Base-by-base conservation (phyloP, 1,284 basidiomycete genomes). In the Tilletiopsis washingtonensis region DNA sequence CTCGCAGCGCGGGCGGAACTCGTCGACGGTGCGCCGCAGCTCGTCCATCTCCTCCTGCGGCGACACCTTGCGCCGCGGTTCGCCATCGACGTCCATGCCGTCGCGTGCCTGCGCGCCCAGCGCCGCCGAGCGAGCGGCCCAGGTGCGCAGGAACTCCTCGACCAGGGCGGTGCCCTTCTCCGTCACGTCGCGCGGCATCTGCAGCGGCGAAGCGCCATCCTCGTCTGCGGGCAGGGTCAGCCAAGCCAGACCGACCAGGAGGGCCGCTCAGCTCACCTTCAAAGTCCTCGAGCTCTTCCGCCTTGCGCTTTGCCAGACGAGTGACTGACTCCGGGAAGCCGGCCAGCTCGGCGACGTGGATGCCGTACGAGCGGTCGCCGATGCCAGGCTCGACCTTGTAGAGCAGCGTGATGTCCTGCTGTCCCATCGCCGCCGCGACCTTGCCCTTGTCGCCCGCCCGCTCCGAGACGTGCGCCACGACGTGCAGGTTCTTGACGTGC, bases 251-350 rank as follows among this genome's bases (percentile, higher is more conserved):
- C 5, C 32, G 5, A n/a, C 12, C 43, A 17, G 25, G 14, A 6
- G 3, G 20, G 12, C 26, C 19, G 25, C 19, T 19, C 23, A 21
- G 26, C 27, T 37, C 44, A 21, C 51, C 54, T 20, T 84, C 84
- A 74, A 91, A 93, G 68, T 96, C 91, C 76, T 99, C 94, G 25
- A 99, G 77, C 62, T 97, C 93, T 62, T 93, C 88, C 0, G 93
- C 93, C 71, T 97, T 98, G 41, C 85, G 81, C 75, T 88, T 89
- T 4, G 94, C 94, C 45, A 91, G 87, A 78, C 85, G 88, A 54
- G 97, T 83, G 4, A 98, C 91, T 56, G 83, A 84, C 49, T 91
- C 86, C 0, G 93, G 94, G 75, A 99, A 98, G 69, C 93, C 89
- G 11, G 94, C 93, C 32, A 98, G 78, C 71, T 93, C 82, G 0